Evolutionary conservation across 345 rosid genomes (phyloP).

Genomic region (Mercurialis annua): DNA sequence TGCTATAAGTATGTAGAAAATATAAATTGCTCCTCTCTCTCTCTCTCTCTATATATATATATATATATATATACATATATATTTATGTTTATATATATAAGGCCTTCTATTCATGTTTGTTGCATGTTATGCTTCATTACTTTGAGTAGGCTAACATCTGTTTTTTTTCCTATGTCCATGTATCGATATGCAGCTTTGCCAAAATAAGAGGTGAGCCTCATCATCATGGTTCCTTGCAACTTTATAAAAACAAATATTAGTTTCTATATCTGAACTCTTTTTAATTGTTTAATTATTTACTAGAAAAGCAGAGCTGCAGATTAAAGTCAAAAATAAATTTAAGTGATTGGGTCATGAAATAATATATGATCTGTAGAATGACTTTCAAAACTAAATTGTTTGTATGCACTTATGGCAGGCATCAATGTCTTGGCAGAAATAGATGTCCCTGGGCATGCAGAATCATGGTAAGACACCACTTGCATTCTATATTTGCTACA

Average conservation of each 20-base stretch:
- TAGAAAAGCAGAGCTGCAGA: background rate
- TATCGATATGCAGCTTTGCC: constrained; percentile 62
- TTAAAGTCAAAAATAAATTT: background rate
- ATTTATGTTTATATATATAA: no score
- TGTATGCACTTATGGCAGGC: constrained; percentile 44
- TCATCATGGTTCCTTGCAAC: constrained; percentile 7
- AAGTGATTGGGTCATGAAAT: background rate
- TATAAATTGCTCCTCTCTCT: background rate
- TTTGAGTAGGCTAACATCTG: constrained; percentile 26
- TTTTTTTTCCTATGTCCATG: constrained; percentile 29
- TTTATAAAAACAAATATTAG: background rate
- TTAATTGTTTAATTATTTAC: background rate
- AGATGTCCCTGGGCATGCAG: constrained; percentile 98
- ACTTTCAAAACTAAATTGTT: background rate
- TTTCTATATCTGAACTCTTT: background rate
- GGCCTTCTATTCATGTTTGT: constrained; percentile 2
- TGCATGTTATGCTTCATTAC: background rate
- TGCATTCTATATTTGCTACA: background rate
- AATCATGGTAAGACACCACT: constrained; percentile 63
- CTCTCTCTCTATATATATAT: no score
- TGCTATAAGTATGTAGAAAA: background rate
- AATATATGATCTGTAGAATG: background rate
- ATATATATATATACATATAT: no score
- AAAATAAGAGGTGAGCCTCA: constrained; percentile 76
- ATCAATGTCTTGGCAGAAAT: constrained; percentile 91